A percentile compares a stretch with the other conserved stretches of the same genome.
Conservation (phyloP, 768 basidiomycete species). For the Lentinula guzmanii region DNA sequence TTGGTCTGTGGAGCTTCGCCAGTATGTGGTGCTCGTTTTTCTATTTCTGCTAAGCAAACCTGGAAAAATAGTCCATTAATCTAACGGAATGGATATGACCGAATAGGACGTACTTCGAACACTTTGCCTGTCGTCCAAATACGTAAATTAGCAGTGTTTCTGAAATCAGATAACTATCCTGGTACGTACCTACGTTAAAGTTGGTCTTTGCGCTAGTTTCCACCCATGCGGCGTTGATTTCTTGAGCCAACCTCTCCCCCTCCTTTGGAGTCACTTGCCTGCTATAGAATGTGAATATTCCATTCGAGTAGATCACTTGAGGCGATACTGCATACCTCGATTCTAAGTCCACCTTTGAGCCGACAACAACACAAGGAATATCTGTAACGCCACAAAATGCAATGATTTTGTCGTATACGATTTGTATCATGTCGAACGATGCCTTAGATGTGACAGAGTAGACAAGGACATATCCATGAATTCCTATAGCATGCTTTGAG, state of each 20-base stretch:
- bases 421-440: constrained; percentile 93
- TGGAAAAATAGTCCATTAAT: not conserved
- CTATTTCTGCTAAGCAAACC: constrained; percentile 76
- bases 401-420: constrained; percentile 90
- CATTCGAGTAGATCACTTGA: constrained; percentile 4
- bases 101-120: constrained; percentile 43
- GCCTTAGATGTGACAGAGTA: constrained; percentile 87
- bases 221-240: constrained; percentile 71
- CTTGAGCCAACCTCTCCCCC: constrained; percentile 68
- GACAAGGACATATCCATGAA: constrained; percentile 95
- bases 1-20: constrained; percentile 35
- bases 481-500: constrained; percentile 91
- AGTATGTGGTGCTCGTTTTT: constrained; percentile 52
- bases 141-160: constrained; percentile 1
- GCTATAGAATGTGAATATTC: constrained; percentile 17
- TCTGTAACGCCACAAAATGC: constrained; percentile 79
- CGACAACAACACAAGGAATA: constrained; percentile 92
- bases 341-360: constrained; percentile 83
- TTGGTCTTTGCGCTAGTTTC: constrained; percentile 89
- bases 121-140: constrained; percentile 52
- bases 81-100: too few species aligned
- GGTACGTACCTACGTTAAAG: constrained; percentile 76
- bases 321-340: constrained; percentile 50
- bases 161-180: not conserved
- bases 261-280: constrained; percentile 76